Evolutionary conservation across 2,329 filamentous ascomycete genomes (phyloP).

Genomic region (Thielaviopsis punctulata): DNA sequence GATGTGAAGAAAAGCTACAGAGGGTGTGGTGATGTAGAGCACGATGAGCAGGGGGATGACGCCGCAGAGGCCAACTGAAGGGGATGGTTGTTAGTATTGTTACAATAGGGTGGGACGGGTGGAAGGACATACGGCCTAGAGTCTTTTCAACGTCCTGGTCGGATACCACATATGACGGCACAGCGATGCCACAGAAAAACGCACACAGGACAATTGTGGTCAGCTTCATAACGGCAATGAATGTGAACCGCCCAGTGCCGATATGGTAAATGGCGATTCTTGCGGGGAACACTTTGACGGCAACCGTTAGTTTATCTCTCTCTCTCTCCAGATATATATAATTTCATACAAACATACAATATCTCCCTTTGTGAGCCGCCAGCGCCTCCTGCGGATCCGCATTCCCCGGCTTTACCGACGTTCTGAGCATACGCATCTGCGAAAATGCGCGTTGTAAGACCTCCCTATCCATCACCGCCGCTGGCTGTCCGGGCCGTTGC

Average conservation of each 20-base stretch:
- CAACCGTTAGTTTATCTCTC: not conserved
- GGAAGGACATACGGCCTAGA: conserved; percentile 21
- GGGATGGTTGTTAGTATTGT: conserved; percentile 1
- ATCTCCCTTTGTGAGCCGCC: not conserved
- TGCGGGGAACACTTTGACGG: conserved; percentile 31
- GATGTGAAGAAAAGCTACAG: conserved; percentile 56
- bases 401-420: not conserved
- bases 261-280: conserved; percentile 58
- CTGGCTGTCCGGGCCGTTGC: too few species aligned
- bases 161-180: conserved; percentile 36
- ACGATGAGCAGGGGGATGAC: conserved; percentile 48
- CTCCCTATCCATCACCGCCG: too few species aligned
- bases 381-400: not conserved
- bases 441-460: not conserved
- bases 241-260: conserved; percentile 47
- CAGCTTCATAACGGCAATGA: conserved; percentile 54
- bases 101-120: not conserved
- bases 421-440: not conserved
- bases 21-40: conserved; percentile 47
- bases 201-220: conserved; percentile 52
- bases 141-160: conserved; percentile 22
- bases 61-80: conserved; percentile 38
- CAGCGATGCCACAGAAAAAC: conserved; percentile 46
- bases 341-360: not conserved
- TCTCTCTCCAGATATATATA: not conserved